Conservation (phyloP, 1,139 yeast species). For the Sugiyamaella paludigena region DNA sequence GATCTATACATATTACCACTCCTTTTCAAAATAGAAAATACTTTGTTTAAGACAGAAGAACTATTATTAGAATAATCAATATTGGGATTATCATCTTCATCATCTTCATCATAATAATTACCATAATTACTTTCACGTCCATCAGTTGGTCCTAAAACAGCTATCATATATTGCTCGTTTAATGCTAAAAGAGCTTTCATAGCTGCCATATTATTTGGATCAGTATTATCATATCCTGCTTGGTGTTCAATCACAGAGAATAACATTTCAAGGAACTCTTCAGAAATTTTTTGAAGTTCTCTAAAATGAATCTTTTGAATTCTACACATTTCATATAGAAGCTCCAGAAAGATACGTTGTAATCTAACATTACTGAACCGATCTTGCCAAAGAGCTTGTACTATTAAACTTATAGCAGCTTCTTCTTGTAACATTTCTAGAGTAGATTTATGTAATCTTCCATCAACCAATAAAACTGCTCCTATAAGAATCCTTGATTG, state of each 20-base stretch:
- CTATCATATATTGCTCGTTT: conserved; percentile 83
- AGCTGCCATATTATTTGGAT: conserved; percentile 64
- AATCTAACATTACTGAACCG: conserved; percentile 27
- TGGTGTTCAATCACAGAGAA: conserved; percentile 50
- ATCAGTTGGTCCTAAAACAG: conserved; percentile 37
- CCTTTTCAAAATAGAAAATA: conserved; percentile 31
- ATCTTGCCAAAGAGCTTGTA: conserved; percentile 40
- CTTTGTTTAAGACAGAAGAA: conserved; percentile 29
- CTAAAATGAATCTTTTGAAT: conserved; percentile 45
- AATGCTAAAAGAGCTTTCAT: conserved; percentile 71
- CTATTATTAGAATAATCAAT: not conserved
- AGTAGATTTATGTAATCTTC: conserved; percentile 44
- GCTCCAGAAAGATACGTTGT: conserved; percentile 48
- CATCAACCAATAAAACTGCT: conserved; percentile 50
- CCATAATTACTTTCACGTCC: conserved; percentile 7
- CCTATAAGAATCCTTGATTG: conserved; percentile 43
- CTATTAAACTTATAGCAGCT: conserved; percentile 48
- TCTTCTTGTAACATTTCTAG: conserved; percentile 49
- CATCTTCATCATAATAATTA: conserved; percentile 5
- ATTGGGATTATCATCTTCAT: conserved; percentile 1
- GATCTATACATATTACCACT: conserved; percentile 41
- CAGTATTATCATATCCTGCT: conserved; percentile 46
- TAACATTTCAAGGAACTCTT: conserved; percentile 54
- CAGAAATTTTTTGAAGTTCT: conserved; percentile 50
- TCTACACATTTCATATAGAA: conserved; percentile 53